A percentile compares a stretch with the other conserved stretches of the same genome.
Evolutionary conservation across 83 land plant species (phyloP).

Genomic region (Thuja plicata): DNA sequence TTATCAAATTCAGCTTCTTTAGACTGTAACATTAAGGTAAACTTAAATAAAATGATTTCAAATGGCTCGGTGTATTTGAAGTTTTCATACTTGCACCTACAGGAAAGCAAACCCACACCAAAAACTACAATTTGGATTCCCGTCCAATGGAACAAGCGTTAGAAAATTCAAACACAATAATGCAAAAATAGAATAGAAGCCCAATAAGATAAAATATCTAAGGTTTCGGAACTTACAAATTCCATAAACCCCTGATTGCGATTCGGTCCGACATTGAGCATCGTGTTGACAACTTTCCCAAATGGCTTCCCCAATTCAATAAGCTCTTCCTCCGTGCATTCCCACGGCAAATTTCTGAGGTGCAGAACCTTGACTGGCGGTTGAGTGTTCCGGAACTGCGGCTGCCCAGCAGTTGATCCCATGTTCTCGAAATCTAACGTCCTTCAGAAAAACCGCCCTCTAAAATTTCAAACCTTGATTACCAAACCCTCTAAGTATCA

Average conservation of each 20-base stretch:
- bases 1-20: not conserved
- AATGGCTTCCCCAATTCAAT: constrained; percentile 71
- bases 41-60: not conserved
- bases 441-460: not conserved
- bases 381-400: constrained; percentile 50
- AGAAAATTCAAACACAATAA: not conserved
- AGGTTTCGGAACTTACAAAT: constrained; percentile 43
- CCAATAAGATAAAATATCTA: not conserved
- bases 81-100: not conserved
- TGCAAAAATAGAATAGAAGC: not conserved
- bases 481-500: not conserved
- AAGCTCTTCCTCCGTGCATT: constrained; percentile 73
- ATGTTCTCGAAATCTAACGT: constrained; percentile 10
- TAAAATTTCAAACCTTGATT: not conserved
- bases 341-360: constrained; percentile 74
- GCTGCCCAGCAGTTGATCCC: constrained; percentile 58
- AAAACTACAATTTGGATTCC: not conserved
- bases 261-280: constrained; percentile 77
- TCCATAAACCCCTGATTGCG: constrained; percentile 75
- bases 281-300: constrained; percentile 68
- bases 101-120: not conserved
- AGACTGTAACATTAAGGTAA: not conserved
- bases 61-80: not conserved
- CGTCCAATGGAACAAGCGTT: not conserved
- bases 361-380: constrained; percentile 77